Base-by-base conservation (phyloP, 2,329 filamentous ascomycete genomes). In the Sarocladiaceae sp. region DNA sequence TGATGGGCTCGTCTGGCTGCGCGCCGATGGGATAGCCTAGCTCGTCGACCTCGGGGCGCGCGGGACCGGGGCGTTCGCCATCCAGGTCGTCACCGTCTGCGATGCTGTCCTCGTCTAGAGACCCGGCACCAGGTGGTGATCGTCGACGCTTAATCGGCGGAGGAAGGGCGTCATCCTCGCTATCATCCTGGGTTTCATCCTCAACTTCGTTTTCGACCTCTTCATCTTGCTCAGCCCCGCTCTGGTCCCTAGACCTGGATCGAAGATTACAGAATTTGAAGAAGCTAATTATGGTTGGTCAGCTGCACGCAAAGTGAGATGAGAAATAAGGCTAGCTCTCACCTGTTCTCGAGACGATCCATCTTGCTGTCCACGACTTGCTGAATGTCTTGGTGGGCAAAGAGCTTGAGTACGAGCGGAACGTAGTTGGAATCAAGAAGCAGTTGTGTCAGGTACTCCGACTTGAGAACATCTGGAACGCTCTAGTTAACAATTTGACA, bases 361-460 rank as follows among this genome's bases (percentile, higher is more conserved):
- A 85, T 85, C 58, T 82, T 85, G 64, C 85, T 89, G 53, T 94
- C 89, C 24, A 95, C 85, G 3, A 90, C 80, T 57, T 88, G 85
- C 53, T 96, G 91, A 27, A 96, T 82, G 51, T 98, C 94, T 62
- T 96, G 90, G 58, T 95, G 83, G 41, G 91, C 89, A 61, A 96
- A 90, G 40, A 96, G 79, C 66, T 97, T 97, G 24, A 98, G 69
- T 19, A 95, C 85, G 23, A 98, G 71, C 1, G 91, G 91, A 6
- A 98, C 74, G 61, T 96, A 98, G 61, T 95, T 97, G 3, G 88
- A 93, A 63, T 98, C 93, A 21, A 98, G 75, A 10, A 98, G 70
- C 3, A 98, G 76, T 58, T 98, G 93, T 1, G 89, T 91, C 57
- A 98, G 70, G 57, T 96, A 97, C 65, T 98, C 93, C 53, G 93